Evolutionary conservation across 2,329 filamentous ascomycete genomes (phyloP), one percentile per base, ranked within the genome.

Genomic region (Xylaria multiplex): DNA sequence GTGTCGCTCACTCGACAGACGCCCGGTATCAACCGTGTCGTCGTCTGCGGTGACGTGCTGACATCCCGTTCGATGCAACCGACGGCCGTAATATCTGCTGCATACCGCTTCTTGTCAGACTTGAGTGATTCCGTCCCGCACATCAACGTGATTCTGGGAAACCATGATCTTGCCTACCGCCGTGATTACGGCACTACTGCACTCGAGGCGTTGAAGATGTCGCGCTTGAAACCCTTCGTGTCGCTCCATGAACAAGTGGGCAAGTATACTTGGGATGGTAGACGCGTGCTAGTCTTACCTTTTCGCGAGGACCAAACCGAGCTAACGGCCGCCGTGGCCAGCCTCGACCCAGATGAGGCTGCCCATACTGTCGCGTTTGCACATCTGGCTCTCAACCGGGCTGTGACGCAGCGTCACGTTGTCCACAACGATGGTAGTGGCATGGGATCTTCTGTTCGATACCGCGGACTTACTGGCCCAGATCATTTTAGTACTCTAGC

Each of bases 1-100:
- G 67, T 71, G 22, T 72, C 72, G 0, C 56, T 77, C 46, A 63
- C 73, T 9, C 55, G 67, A 30, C 56, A 68, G 46, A 66, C 69
- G 16, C 56, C 49, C 5, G 59, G 64, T 48, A 69, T 78, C 53
- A 67, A 56, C 56, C 73, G 76, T 19, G 75, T 69, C n/a, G 70
- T 78, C 14, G 64, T 78, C 22, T 77, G 74, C 57, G 77, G 77
- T n/a, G 77, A 78, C 58, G 61, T 78, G 22, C 64, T 78, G 56
- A 76, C 72, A 1, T 67, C 69, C 32, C 76, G 77, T 11, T 69
- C 73, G 13, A 72, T 64, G 37, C 75, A 76, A 69, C 70, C 72
- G 1, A 77, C 75, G 0, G 70, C 75, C 8, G 76, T 78, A 19
- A 64, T 78, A 32, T 74, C 76, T 16, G 72, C 75, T n/a, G 75